These are phyloP conservation scores for Salicornia ramosissima DNA, from an alignment of 148 eudicot species.

Conservation along the genomic window DNA sequence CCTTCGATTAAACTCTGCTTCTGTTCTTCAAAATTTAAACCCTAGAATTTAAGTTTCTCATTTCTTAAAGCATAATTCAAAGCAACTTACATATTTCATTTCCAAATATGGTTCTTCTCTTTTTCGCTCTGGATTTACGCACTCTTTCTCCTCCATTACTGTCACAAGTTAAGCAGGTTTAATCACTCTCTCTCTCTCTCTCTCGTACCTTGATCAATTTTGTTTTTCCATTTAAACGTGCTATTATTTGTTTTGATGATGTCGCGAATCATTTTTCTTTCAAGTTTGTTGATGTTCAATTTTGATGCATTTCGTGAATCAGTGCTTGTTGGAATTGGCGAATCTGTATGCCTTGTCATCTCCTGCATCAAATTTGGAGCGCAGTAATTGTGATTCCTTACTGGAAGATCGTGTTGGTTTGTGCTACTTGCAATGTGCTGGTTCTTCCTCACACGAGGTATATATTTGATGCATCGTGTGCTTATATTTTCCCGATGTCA, in stretches of 20 bases:
- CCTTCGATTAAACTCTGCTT: no score
- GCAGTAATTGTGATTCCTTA: slow-evolving; percentile 22
- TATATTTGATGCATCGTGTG: not conserved
- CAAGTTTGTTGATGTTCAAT: not conserved
- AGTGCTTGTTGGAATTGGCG: slow-evolving; percentile 79
- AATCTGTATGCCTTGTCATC: slow-evolving; percentile 56
- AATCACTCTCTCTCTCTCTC: not conserved
- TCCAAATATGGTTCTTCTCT: slow-evolving; percentile 47
- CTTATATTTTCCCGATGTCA: not conserved
- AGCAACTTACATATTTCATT: not conserved
- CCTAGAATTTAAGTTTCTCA: no score
- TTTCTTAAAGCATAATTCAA: not conserved
- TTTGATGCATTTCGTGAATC: slow-evolving; percentile 1
- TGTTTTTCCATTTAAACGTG: not conserved
- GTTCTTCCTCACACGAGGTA: slow-evolving; percentile 51
- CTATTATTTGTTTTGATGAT: no score
- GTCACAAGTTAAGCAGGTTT: slow-evolving; percentile 57
- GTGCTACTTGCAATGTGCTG: slow-evolving; percentile 45
- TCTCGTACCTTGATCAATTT: not conserved
- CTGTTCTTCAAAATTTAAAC: no score
- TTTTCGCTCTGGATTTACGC: slow-evolving; percentile 68
- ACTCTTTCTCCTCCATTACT: slow-evolving; percentile 56
- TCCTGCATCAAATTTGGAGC: slow-evolving; percentile 33
- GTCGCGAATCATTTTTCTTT: not conserved
- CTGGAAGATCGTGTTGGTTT: slow-evolving; percentile 45